Evolutionary conservation across 768 basidiomycete genomes (phyloP), one percentile per base, ranked within the genome.

Genomic region (Lyophyllum decastes): DNA sequence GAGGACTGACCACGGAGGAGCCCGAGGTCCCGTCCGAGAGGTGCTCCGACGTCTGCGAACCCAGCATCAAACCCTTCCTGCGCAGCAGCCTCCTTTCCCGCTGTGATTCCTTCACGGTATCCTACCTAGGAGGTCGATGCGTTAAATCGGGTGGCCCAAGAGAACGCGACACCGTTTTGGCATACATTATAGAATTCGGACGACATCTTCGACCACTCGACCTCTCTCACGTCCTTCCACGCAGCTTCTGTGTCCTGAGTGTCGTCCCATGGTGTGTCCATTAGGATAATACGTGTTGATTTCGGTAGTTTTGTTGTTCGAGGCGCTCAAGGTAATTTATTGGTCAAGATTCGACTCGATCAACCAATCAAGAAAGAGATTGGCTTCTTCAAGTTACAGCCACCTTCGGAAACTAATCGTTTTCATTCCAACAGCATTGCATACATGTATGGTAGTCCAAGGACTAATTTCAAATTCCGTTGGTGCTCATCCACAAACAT

Each of bases 71-170:
- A 98, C 0, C 96, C 96, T 61, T 86, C 78, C 66, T 99, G 96
- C 1, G 98, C 79, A 2, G 87, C 87, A 0, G 82, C 78, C 69
- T 95, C 90, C 70, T 98, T 98, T 2, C 96, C 96, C 4, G 89
- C 86, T 0, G 88, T 90, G 64, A 98, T 96, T 6, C 96, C 96
- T 73, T 98, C 95, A n/a, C 96, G 86, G 67, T 98, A 98, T 2
- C 96, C 96, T 17, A 86, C 86, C 96, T 97, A 64, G 40, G 19
- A 11, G 49, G 50, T 44, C 25, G 61, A 49, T 2, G 45, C 22
- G 46, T 49, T 7, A 43, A 27, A 21, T 21, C 21, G 11, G 16
- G 16, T 19, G 7, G 33, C 35, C 17, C 16, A 40, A 52, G 8
- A 26, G 21, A 27, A 24, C 11, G 2, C 22, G 22, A 43, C 11